Base-by-base conservation (phyloP, 495 filamentous ascomycete genomes). In the Amorphotheca resinae region DNA sequence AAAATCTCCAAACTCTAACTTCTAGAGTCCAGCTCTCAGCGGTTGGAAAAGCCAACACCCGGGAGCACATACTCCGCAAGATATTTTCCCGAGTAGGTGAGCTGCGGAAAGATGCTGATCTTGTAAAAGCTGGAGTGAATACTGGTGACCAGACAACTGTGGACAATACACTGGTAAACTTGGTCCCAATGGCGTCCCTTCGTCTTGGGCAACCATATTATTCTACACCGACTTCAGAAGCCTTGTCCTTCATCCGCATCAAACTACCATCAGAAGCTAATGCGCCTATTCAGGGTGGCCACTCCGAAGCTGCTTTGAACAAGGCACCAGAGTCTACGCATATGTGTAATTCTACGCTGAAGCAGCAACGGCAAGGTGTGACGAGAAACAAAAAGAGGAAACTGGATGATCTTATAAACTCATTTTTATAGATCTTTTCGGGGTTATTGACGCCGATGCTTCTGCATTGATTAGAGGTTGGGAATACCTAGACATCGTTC, bases 151-250 rank as follows among this genome's bases (percentile, higher is more conserved):
- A 43, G 28, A 33, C 32, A 22, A n/a, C 37, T 0, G 46, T 47
- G 2, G 39, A 22, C 1, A 22, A 47, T n/a, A 45, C 45, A 26
- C 22, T 47, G 7, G 21, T 47, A 4, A 49, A 25, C 32, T 48
- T 49, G n/a, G 16, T 52, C 1, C 53, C 53, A n/a, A 37, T 52
- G 33, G 49, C 39, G 0, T 49, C 38, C 12, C 18, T 55, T 30
- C 42, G 49, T 1, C 42, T 55, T 14, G 49, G 53, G 4, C 33
- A 43, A 21, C 11, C 25, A 28, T 4, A 6, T 34, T 34, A 6
- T 15, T 22, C n/a, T 12, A 16, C 18, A 5, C 8, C 22, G 26
- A 21, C 25, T 20, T 30, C 12, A 15, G 5, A 15, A 6, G 31
- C 12, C 11, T 32, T 49, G n/a, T 14, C 36, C 15, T 50, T 45